phyloP scores from a whole-genome alignment of 257 asterid species.

The Fraxinus anomala region DNA sequence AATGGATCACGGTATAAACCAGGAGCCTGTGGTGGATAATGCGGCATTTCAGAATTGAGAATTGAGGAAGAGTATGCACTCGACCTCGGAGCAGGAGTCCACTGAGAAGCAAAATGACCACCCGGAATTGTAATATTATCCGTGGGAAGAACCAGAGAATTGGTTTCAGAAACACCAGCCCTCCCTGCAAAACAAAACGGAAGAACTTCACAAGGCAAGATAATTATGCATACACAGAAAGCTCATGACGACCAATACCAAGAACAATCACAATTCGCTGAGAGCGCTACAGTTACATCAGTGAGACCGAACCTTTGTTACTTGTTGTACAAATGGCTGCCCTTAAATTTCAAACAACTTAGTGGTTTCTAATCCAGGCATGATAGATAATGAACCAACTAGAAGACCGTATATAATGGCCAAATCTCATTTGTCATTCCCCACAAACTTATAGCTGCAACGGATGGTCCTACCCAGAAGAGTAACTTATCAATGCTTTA shows the following conservation, averaged over 20 bases:
- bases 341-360: background rate
- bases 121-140: constrained; percentile 47
- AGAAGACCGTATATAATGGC: background rate
- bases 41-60: constrained; percentile 47
- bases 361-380: background rate
- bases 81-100: constrained; percentile 54
- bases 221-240: background rate
- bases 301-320: background rate
- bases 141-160: constrained; percentile 44
- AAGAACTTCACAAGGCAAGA: background rate
- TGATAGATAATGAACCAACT: background rate
- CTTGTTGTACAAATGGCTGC: background rate
- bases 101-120: constrained; percentile 51
- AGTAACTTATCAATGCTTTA: constrained; percentile 4
- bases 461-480: background rate
- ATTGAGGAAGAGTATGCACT: constrained; percentile 49
- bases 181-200: constrained; percentile 34
- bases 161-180: constrained; percentile 48
- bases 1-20: constrained; percentile 54
- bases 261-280: background rate
- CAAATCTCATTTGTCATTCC: background rate
- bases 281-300: background rate
- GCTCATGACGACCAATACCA: background rate
- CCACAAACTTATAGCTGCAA: constrained; percentile 6
- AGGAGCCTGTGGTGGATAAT: constrained; percentile 51